Conservation (phyloP, 1,284 basidiomycete species). For the Phellinidium pouzarii region DNA sequence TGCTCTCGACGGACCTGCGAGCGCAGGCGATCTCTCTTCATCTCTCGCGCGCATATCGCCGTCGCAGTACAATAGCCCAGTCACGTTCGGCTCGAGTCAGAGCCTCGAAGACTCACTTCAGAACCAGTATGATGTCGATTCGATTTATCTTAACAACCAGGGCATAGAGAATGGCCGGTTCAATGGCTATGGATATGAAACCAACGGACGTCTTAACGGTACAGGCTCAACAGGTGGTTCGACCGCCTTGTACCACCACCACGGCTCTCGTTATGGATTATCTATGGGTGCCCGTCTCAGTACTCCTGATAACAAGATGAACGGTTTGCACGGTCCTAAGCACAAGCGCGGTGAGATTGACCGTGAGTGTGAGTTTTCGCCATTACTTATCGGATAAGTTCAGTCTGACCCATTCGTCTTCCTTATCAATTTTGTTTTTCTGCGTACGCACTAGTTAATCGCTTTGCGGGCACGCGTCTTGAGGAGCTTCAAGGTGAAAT, state of each 20-base stretch:
- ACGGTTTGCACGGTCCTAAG: constrained; percentile 84
- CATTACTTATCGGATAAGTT: neutral
- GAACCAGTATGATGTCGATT: constrained; percentile 53
- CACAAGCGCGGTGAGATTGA: constrained; percentile 92
- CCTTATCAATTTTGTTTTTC: no score
- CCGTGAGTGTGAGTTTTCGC: constrained; percentile 67
- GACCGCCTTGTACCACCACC: constrained; percentile 75
- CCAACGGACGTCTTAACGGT: constrained; percentile 34
- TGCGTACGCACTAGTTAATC: no score
- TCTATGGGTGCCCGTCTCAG: constrained; percentile 47
- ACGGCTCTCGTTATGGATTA: constrained; percentile 69
- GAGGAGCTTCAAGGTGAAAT: constrained; percentile 97
- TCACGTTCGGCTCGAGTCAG: constrained; percentile 47
- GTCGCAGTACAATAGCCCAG: constrained; percentile 46
- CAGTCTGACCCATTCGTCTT: constrained; percentile 8
- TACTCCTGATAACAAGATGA: constrained; percentile 68
- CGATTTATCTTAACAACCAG: constrained; percentile 46
- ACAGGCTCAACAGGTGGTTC: constrained; percentile 55
- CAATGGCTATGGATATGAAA: constrained; percentile 61
- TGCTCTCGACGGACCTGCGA: constrained; percentile 41
- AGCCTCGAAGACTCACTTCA: constrained; percentile 46
- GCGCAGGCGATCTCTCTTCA: constrained; percentile 46
- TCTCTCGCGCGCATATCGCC: constrained; percentile 61
- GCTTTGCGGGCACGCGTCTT: constrained; percentile 89
- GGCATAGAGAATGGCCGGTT: constrained; percentile 49